Conservation (phyloP, 148 eudicot genomes). For the Suaeda aralocaspica region DNA sequence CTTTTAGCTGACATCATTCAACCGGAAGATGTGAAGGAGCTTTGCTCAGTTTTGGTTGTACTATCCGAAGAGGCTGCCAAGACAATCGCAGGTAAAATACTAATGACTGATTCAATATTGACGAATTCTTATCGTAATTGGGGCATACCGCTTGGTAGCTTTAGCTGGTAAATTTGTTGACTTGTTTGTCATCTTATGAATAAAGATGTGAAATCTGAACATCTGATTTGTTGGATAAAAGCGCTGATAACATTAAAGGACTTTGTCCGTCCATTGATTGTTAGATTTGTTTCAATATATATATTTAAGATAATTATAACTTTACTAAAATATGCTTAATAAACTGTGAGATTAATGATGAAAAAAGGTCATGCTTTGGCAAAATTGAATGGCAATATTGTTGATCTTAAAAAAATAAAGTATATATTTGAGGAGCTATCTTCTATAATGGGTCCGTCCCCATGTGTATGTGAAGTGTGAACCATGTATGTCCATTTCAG, state of each 20-base stretch:
- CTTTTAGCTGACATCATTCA: conserved; percentile 91
- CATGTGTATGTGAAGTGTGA: no score
- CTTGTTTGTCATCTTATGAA: background rate
- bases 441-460: no score
- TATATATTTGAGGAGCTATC: no score
- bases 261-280: background rate
- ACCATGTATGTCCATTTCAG: no score
- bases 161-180: background rate
- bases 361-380: no score
- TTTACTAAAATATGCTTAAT: no score
- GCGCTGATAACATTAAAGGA: background rate
- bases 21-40: conserved; percentile 87
- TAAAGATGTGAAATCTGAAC: background rate
- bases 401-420: no score
- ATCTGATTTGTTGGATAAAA: background rate
- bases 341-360: no score
- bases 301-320: no score
- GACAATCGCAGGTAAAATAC: conserved; percentile 59
- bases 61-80: conserved; percentile 79
- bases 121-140: background rate
- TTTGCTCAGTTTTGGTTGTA: conserved; percentile 88
- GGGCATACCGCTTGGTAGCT: background rate
- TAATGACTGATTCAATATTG: background rate
- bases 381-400: no score
- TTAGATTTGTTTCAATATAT: no score